Conservation (phyloP, 1,284 basidiomycete species). For the Fistulinella cinereoalba region DNA sequence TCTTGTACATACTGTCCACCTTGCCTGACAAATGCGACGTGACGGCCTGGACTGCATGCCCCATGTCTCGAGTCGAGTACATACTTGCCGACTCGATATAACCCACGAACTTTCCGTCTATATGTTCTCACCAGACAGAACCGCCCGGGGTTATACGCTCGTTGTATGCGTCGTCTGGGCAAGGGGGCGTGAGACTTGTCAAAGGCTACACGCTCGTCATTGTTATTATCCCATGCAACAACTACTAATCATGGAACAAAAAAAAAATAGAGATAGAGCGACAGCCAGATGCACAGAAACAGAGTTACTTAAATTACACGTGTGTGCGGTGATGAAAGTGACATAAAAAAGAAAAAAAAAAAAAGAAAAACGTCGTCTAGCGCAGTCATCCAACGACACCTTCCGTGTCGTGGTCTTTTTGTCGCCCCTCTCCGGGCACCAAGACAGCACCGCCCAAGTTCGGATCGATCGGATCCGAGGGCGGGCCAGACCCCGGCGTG, state of each 20-base stretch:
- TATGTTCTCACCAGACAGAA: too few species aligned
- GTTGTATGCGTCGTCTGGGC: too few species aligned
- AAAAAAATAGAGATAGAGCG: conserved; percentile 7
- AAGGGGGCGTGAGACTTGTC: too few species aligned
- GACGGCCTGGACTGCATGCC: too few species aligned
- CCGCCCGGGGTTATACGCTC: too few species aligned
- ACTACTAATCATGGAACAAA: not conserved
- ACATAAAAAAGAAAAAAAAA: not conserved
- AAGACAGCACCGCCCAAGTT: conserved; percentile 36
- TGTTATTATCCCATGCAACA: not conserved
- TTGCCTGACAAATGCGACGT: too few species aligned
- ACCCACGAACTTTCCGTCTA: too few species aligned
- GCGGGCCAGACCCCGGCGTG: conserved; percentile 38
- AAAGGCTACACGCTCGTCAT: not conserved
- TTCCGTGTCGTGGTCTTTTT: conserved; percentile 26
- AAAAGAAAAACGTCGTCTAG: not conserved
- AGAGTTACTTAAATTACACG: too few species aligned
- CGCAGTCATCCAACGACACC: conserved; percentile 19
- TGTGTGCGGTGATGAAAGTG: not conserved
- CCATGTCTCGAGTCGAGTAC: too few species aligned
- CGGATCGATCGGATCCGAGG: conserved; percentile 48
- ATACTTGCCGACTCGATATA: too few species aligned
- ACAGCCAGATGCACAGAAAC: conserved; percentile 6
- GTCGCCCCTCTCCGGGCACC: conserved; percentile 23
- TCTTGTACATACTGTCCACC: too few species aligned